Evolutionary conservation across 257 asterid genomes (phyloP), one percentile per base, ranked within the genome.

Genomic region (Solanum tarijense): DNA sequence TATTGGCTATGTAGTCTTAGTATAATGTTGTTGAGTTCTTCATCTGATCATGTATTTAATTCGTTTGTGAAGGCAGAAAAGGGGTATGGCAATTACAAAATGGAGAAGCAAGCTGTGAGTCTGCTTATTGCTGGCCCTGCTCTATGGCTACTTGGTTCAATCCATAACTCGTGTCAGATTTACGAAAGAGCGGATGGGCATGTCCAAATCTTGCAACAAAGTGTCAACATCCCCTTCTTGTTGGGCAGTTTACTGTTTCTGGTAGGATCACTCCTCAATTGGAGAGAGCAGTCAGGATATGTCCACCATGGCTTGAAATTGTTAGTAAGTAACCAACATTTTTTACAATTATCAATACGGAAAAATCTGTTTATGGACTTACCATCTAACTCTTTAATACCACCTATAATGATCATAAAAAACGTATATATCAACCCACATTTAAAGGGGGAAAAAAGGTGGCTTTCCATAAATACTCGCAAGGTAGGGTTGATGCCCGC

Each of bases 121-220:
- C 88, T 96, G 94, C 88, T 93, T 29, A 86, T 96, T 25, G 99
- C 98, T 4, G 99, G 98, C 36, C 91, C 98, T 12, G 90, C 86
- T 35, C 87, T 97, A 5, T 96, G 99, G 99, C 83, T 95, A 65
- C 82, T 97, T 5, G 99, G 99, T 71, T 96, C 99, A 21, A 91
- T 95, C 88, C 98, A 92, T 20, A 96, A 96, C 86, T 92, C 98
- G 0, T 96, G 99, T 71, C 99, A 97, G 89, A 93, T 96, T 68
- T 97, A 97, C 25, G 99, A 97, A 92, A 92, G 98, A 88, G 95
- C 98, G 0, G 97, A 92, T 86, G 98, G 94, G 12, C 93, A 94
- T 81, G 89, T 97, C 46, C 99, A 96, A 87, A 93, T 97, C 76
- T 86, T 97, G 90, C 99, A 97, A 91, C 90, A 91, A 58, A 89